phyloP scores from a whole-genome alignment of 208 protist species.

The Trypanosoma congolense region DNA sequence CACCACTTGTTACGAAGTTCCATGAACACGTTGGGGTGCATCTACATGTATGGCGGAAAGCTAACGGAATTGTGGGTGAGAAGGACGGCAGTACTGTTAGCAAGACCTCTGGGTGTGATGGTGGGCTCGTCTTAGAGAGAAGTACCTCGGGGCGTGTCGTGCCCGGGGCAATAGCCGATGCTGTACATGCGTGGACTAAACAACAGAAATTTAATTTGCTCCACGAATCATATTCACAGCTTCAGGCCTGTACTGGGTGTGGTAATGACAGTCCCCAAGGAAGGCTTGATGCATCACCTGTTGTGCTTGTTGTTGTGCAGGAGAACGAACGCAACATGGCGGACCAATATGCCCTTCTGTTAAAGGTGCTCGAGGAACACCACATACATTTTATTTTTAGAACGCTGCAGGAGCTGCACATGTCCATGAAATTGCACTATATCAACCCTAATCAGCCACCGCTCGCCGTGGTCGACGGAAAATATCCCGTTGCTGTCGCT shows the following conservation, averaged over 20 bases:
- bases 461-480: conserved; percentile 57
- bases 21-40: conserved; percentile 72
- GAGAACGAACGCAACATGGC: conserved; percentile 89
- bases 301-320: conserved; percentile 92
- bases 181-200: conserved; percentile 37
- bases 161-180: conserved; percentile 36
- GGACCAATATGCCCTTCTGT: conserved; percentile 89
- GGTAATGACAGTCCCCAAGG: conserved; percentile 18
- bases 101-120: not conserved
- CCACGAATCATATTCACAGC: not conserved
- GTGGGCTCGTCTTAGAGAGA: conserved; percentile 17
- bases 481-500: conserved; percentile 67
- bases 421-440: conserved; percentile 29
- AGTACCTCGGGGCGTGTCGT: conserved; percentile 40
- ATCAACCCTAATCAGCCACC: conserved; percentile 20
- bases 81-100: not conserved
- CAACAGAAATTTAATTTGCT: conserved; percentile 12
- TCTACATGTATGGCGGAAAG: conserved; percentile 14
- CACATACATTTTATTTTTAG: conserved; percentile 74
- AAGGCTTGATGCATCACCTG: conserved; percentile 20
- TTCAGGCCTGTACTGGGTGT: not conserved
- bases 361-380: conserved; percentile 70
- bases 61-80: not conserved
- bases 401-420: conserved; percentile 74
- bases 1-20: conserved; percentile 72